Percentiles rank a stretch among this genome's conserved stretches.
Evolutionary conservation across 2,329 filamentous ascomycete species (phyloP).

Genomic region (Trichoderma breve): DNA sequence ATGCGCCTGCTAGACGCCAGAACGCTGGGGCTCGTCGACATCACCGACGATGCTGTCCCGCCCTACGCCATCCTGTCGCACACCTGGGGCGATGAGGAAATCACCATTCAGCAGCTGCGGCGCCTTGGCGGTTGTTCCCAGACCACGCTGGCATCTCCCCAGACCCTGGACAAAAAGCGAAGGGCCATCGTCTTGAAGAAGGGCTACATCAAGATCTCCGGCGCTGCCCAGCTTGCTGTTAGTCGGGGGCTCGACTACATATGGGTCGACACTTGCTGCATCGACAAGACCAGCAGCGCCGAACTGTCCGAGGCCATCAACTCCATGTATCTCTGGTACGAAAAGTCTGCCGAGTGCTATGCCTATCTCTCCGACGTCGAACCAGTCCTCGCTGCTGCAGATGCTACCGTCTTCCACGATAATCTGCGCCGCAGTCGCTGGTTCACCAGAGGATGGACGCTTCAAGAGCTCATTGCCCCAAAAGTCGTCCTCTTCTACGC

Average conservation of each 20-base stretch:
- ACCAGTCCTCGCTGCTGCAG: neutral
- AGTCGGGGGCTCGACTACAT: slow-evolving; percentile 25
- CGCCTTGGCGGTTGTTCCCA: slow-evolving; percentile 13
- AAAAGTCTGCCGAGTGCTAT: slow-evolving; percentile 27
- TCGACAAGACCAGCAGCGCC: neutral
- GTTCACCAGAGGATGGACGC: slow-evolving; percentile 22
- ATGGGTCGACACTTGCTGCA: slow-evolving; percentile 32
- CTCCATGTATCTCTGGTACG: slow-evolving; percentile 27
- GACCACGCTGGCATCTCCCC: neutral
- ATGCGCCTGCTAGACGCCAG: slow-evolving; percentile 17
- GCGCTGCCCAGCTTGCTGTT: slow-evolving; percentile 9
- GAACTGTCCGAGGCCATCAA: slow-evolving; percentile 14
- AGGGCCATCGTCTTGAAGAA: slow-evolving; percentile 4
- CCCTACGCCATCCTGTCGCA: slow-evolving; percentile 33
- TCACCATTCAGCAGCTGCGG: slow-evolving; percentile 27
- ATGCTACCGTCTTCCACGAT: neutral
- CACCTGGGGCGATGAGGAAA: slow-evolving; percentile 30
- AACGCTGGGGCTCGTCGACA: slow-evolving; percentile 15
- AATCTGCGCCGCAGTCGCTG: slow-evolving; percentile 25
- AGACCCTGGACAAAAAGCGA: slow-evolving; percentile 5
- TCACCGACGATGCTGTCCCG: slow-evolving; percentile 21
- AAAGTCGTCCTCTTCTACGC: slow-evolving; percentile 19
- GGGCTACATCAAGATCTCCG: slow-evolving; percentile 27
- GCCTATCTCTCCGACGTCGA: slow-evolving; percentile 28
- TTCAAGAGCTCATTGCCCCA: slow-evolving; percentile 25